These are phyloP conservation scores for Xerocomellus intermedius DNA, from an alignment of 768 basidiomycete species.

Conservation along the genomic window DNA sequence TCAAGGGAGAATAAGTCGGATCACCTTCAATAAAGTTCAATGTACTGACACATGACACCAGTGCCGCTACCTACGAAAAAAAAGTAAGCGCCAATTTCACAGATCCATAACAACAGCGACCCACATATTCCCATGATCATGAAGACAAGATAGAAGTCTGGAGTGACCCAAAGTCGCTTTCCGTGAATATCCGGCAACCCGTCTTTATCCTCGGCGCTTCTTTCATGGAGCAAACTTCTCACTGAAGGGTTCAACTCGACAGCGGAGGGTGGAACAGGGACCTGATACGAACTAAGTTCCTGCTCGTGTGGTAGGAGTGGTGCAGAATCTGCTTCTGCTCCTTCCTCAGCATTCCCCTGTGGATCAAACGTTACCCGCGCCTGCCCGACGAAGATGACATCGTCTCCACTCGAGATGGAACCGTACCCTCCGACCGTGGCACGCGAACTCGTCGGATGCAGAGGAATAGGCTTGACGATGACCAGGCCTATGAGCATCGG, in stretches of 20 bases:
- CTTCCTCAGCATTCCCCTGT: conserved; percentile 15
- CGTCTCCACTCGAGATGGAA: conserved; percentile 15
- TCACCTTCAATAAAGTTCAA: background rate
- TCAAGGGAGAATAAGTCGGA: background rate
- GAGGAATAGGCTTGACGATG: conserved; percentile 66
- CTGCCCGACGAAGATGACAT: conserved; percentile 24
- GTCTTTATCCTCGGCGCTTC: conserved; percentile 18
- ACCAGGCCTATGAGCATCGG: conserved; percentile 81
- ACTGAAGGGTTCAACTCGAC: conserved; percentile 26
- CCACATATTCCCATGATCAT: conserved; percentile 53
- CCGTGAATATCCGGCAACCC: conserved; percentile 53
- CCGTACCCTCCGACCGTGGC: conserved; percentile 16
- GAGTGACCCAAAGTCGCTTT: conserved; percentile 44
- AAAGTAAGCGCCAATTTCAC: background rate
- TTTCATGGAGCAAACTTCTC: background rate
- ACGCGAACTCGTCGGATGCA: conserved; percentile 37
- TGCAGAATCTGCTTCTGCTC: conserved; percentile 22
- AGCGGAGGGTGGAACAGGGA: conserved; percentile 13
- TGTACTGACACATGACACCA: conserved; percentile 67
- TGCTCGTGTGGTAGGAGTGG: conserved; percentile 23
- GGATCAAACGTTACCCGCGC: conserved; percentile 13
- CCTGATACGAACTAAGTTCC: conserved; percentile 21
- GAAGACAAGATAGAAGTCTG: conserved; percentile 67
- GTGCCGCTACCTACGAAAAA: conserved; percentile 60
- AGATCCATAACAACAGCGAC: conserved; percentile 21